Evolutionary conservation across 139 green algal genomes (phyloP).

Genomic region (Axilococcus clingmanii): DNA sequence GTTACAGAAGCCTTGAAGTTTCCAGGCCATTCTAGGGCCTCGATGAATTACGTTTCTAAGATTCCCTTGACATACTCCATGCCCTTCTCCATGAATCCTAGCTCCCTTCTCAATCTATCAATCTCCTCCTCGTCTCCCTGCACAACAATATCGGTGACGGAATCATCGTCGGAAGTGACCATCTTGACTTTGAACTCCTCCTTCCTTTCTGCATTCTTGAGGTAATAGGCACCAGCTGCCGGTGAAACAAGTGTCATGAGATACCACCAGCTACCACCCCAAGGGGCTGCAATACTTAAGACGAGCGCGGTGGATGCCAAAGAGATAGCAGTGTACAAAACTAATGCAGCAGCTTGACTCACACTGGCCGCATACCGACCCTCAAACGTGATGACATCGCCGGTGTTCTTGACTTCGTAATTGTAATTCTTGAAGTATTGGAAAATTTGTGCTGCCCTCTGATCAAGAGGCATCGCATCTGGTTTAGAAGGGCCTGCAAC

Average conservation of each 20-base stretch:
- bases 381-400: constrained; percentile 81
- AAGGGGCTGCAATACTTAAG: constrained; percentile 53
- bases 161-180: constrained; percentile 78
- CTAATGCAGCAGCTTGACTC: constrained; percentile 69
- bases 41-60: constrained; percentile 29
- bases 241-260: constrained; percentile 56
- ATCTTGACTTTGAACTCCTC: constrained; percentile 75
- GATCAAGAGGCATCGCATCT: constrained; percentile 48
- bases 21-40: too few species aligned
- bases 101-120: constrained; percentile 64
- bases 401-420: constrained; percentile 67
- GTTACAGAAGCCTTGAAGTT: too few species aligned
- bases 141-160: constrained; percentile 73
- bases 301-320: constrained; percentile 71
- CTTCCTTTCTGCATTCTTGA: constrained; percentile 45
- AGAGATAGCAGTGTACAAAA: constrained; percentile 72
- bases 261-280: constrained; percentile 69
- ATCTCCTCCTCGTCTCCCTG: constrained; percentile 85
- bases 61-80: constrained; percentile 85
- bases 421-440: constrained; percentile 74
- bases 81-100: constrained; percentile 80
- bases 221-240: constrained; percentile 72
- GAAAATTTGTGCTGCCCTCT: constrained; percentile 56
- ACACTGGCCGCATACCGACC: constrained; percentile 65
- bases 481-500: constrained; percentile 51